phyloP scores from a whole-genome alignment of 1,139 yeast species.

The Spathaspora sp. region DNA sequence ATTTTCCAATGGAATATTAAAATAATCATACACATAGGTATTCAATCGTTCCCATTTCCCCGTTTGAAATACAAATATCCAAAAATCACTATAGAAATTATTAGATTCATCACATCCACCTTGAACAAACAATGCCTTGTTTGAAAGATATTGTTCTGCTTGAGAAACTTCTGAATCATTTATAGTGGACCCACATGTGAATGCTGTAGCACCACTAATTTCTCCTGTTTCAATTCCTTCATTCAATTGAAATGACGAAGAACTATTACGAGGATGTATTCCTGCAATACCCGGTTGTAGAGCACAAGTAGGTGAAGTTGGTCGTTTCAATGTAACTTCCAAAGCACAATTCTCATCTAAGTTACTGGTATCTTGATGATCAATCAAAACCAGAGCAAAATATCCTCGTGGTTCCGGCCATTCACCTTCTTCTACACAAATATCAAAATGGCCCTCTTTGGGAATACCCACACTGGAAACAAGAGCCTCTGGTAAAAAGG shows the following conservation, averaged over 20 bases:
- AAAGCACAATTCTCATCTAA: slow-evolving; percentile 22
- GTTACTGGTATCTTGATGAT: slow-evolving; percentile 12
- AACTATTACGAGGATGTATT: slow-evolving; percentile 7
- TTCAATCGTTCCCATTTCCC: slow-evolving; percentile 35
- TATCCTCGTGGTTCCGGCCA: slow-evolving; percentile 45
- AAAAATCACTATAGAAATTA: slow-evolving; percentile 35
- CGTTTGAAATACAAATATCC: slow-evolving; percentile 31
- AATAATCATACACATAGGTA: slow-evolving; percentile 41
- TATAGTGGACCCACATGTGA: not conserved
- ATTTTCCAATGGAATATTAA: slow-evolving; percentile 25
- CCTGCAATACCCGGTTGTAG: not conserved
- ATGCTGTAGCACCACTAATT: slow-evolving; percentile 23
- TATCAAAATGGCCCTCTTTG: slow-evolving; percentile 10
- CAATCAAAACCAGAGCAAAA: slow-evolving; percentile 37
- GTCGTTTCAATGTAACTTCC: slow-evolving; percentile 6
- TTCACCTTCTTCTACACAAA: slow-evolving; percentile 10
- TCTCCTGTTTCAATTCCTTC: slow-evolving; percentile 2
- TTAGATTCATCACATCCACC: slow-evolving; percentile 41
- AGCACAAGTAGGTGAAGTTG: slow-evolving; percentile 5
- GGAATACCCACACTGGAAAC: slow-evolving; percentile 16
- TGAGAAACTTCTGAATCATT: slow-evolving; percentile 8
- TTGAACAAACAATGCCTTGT: slow-evolving; percentile 36
- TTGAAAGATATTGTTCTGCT: slow-evolving; percentile 24
- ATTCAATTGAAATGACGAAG: slow-evolving; percentile 19
- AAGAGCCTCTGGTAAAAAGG: slow-evolving; percentile 25